Evolutionary conservation across 495 filamentous ascomycete species (phyloP).

Genomic region (Penicillium simplicissimum): DNA sequence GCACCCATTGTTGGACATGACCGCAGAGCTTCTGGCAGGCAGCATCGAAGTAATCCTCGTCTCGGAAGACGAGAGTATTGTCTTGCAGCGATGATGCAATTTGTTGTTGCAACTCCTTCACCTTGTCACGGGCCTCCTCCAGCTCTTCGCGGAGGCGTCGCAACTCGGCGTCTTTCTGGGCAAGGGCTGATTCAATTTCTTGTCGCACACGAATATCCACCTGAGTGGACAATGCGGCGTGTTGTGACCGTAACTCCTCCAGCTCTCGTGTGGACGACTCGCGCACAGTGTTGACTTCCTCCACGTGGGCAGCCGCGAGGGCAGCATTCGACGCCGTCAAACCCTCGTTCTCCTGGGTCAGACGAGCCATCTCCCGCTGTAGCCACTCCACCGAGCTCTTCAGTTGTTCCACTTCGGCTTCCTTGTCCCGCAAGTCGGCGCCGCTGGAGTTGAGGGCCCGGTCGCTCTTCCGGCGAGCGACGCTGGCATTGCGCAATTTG

Average conservation of each 20-base stretch:
- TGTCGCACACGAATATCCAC: constrained; percentile 63
- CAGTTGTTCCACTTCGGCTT: constrained; percentile 79
- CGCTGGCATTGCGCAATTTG: constrained; percentile 56
- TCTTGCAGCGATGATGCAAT: constrained; percentile 69
- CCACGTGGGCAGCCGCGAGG: constrained; percentile 64
- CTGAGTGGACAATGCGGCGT: constrained; percentile 57
- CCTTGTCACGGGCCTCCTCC: constrained; percentile 72
- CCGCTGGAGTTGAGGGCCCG: constrained; percentile 58
- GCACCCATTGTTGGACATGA: constrained; percentile 93
- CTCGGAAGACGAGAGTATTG: constrained; percentile 75
- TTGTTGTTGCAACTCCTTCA: constrained; percentile 78
- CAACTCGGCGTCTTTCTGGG: constrained; percentile 78
- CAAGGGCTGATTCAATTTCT: constrained; percentile 60
- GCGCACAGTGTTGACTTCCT: constrained; percentile 59
- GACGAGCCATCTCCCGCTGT: constrained; percentile 71
- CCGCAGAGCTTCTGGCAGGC: constrained; percentile 93
- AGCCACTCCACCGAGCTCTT: constrained; percentile 73
- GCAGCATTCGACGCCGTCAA: constrained; percentile 69
- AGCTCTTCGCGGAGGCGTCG: constrained; percentile 74
- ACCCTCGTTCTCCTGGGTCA: constrained; percentile 72
- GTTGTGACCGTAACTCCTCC: constrained; percentile 59
- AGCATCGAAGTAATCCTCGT: constrained; percentile 91
- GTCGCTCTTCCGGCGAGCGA: constrained; percentile 52
- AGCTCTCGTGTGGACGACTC: constrained; percentile 60
- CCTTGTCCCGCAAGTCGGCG: constrained; percentile 57